Evolutionary conservation across 2,329 filamentous ascomycete species (phyloP).

Genomic region (Parafenestella ontariensis): DNA sequence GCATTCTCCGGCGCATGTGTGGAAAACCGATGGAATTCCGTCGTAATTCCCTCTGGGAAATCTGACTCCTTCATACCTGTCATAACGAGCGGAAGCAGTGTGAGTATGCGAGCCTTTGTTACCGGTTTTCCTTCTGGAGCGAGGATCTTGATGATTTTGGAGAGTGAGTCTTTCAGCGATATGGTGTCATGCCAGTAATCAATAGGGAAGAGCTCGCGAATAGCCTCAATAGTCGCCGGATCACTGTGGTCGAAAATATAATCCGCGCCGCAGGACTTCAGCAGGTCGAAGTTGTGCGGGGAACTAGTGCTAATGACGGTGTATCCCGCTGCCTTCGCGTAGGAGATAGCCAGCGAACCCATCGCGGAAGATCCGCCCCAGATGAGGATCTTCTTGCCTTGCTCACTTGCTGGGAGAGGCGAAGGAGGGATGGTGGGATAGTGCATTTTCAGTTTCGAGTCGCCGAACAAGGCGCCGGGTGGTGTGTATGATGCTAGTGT

Average conservation of each 20-base stretch:
- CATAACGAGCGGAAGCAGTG: constrained; percentile 22
- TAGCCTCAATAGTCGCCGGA: constrained; percentile 44
- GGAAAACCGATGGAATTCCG: constrained; percentile 27
- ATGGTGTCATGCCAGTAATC: constrained; percentile 54
- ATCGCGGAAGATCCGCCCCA: constrained; percentile 55
- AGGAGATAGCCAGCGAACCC: constrained; percentile 38
- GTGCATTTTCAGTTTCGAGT: constrained; percentile 15
- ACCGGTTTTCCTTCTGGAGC: constrained; percentile 25
- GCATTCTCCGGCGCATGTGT: constrained; percentile 25
- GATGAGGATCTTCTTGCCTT: constrained; percentile 49
- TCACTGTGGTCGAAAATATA: constrained; percentile 50
- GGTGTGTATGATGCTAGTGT: constrained; percentile 34
- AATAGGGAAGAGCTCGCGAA: constrained; percentile 43
- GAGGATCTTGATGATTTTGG: constrained; percentile 31
- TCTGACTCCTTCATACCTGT: constrained; percentile 16
- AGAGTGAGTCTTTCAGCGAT: constrained; percentile 25
- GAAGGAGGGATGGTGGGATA: constrained; percentile 21
- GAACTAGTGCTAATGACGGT: constrained; percentile 31
- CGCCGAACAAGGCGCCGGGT: constrained; percentile 27
- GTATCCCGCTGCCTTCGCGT: constrained; percentile 33
- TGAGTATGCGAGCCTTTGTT: constrained; percentile 29
- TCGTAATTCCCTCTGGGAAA: constrained; percentile 25
- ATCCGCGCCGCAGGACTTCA: constrained; percentile 22
- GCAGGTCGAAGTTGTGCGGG: constrained; percentile 26
- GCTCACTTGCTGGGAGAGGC: constrained; percentile 18